A percentile compares a stretch with the other conserved stretches of the same genome.
These are phyloP conservation scores for Pestalotiopsis sp. DNA, from an alignment of 2,329 filamentous ascomycete species.

Conservation along the genomic window DNA sequence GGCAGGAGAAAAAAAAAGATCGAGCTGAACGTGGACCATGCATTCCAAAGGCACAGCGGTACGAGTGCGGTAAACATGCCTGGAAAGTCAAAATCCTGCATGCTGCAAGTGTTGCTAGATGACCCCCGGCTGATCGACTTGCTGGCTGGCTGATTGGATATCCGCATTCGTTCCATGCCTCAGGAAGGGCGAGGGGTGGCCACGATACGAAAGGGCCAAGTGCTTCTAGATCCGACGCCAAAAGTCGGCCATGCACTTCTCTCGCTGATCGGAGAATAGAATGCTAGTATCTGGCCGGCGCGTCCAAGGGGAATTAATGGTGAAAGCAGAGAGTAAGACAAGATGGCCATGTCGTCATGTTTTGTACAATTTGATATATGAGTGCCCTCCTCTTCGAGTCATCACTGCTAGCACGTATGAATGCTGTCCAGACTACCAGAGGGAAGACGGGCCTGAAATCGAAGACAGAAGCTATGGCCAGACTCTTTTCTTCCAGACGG, in stretches of 20 bases:
- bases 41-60: background rate
- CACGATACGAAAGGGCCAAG: background rate
- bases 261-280: background rate
- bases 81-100: background rate
- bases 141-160: background rate
- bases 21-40: background rate
- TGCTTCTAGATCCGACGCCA: background rate
- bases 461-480: background rate
- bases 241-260: background rate
- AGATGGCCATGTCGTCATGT: background rate
- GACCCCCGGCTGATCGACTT: background rate
- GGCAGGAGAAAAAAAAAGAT: background rate
- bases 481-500: background rate
- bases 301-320: background rate
- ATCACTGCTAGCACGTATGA: background rate
- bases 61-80: background rate
- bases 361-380: background rate
- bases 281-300: background rate
- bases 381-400: background rate
- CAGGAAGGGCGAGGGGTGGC: background rate
- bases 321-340: background rate
- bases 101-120: background rate
- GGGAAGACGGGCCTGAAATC: background rate
- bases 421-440: too few relatives aligned
- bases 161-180: background rate